Conservation (phyloP, 345 rosid species). For the Eucalyptus erythrocorys region DNA sequence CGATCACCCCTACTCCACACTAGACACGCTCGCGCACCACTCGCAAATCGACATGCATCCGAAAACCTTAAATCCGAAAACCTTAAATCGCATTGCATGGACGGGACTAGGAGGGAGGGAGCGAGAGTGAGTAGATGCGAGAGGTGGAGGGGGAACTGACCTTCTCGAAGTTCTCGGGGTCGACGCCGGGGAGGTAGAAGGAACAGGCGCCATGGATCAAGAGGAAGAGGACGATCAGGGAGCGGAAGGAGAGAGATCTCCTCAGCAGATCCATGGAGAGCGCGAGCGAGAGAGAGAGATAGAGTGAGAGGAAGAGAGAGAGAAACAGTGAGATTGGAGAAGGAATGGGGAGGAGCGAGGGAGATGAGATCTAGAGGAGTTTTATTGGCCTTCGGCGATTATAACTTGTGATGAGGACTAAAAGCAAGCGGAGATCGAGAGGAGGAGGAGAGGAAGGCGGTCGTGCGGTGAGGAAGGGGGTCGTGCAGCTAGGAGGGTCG, state of each 20-base stretch:
- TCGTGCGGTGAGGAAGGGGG: too few relatives aligned
- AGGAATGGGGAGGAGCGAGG: not conserved
- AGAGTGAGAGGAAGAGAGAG: not conserved
- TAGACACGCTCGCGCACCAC: too few relatives aligned
- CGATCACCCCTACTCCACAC: too few relatives aligned
- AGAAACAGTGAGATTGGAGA: not conserved
- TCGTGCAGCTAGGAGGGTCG: too few relatives aligned
- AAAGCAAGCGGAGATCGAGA: too few relatives aligned
- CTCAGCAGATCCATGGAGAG: not conserved
- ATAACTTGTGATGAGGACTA: too few relatives aligned
- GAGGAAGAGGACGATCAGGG: constrained; percentile 10
- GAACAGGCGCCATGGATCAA: constrained; percentile 47
- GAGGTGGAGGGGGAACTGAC: constrained; percentile 8
- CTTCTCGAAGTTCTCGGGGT: constrained; percentile 87
- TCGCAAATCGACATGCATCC: not conserved
- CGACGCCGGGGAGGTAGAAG: constrained; percentile 99
- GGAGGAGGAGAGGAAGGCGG: too few relatives aligned
- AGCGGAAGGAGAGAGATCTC: not conserved
- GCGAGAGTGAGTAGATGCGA: not conserved
- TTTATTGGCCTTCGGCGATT: not conserved
- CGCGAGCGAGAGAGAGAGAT: not conserved
- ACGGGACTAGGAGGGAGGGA: not conserved
- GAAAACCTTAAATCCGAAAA: not conserved
- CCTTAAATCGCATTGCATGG: not conserved
- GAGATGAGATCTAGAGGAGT: not conserved